A percentile compares a stretch with the other conserved stretches of the same genome.
Evolutionary conservation across 2,329 filamentous ascomycete genomes (phyloP).

Genomic region (Epichloe scottii): DNA sequence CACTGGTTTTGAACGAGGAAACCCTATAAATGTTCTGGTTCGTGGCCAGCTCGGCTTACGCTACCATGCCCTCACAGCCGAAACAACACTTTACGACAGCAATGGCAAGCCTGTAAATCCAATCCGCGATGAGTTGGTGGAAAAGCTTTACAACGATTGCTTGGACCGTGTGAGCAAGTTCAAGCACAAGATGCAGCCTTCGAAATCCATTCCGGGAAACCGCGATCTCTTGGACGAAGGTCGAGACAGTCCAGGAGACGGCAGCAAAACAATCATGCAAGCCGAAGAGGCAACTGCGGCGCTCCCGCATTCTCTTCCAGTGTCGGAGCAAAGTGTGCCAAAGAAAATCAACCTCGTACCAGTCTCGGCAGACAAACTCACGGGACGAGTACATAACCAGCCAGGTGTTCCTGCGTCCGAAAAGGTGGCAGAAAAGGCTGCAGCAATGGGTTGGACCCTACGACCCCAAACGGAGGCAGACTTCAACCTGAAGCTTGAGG

Average conservation of each 20-base stretch:
- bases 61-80: slow-evolving; percentile 69
- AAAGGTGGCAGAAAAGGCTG: slow-evolving; percentile 65
- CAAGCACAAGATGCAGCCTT: slow-evolving; percentile 62
- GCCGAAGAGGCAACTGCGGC: slow-evolving; percentile 58
- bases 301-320: slow-evolving; percentile 39
- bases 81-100: slow-evolving; percentile 80
- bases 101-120: slow-evolving; percentile 68
- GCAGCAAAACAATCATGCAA: slow-evolving; percentile 55
- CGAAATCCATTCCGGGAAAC: slow-evolving; percentile 69
- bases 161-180: slow-evolving; percentile 84
- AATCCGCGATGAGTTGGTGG: slow-evolving; percentile 66
- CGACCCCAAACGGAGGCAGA: slow-evolving; percentile 49
- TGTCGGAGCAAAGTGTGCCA: slow-evolving; percentile 41
- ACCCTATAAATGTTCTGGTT: slow-evolving; percentile 83
- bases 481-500: slow-evolving; percentile 58
- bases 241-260: slow-evolving; percentile 61
- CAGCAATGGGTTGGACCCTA: slow-evolving; percentile 71
- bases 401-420: slow-evolving; percentile 55
- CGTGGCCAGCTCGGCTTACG: slow-evolving; percentile 79
- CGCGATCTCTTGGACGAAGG: slow-evolving; percentile 70
- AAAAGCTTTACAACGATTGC: slow-evolving; percentile 90
- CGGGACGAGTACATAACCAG: slow-evolving; percentile 60
- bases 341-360: slow-evolving; percentile 46
- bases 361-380: slow-evolving; percentile 54
- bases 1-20: slow-evolving; percentile 90